Percentiles rank a stretch among this genome's conserved stretches.
Conservation (phyloP, 352 stramenopile genomes). For the Pythium folliculosum region DNA sequence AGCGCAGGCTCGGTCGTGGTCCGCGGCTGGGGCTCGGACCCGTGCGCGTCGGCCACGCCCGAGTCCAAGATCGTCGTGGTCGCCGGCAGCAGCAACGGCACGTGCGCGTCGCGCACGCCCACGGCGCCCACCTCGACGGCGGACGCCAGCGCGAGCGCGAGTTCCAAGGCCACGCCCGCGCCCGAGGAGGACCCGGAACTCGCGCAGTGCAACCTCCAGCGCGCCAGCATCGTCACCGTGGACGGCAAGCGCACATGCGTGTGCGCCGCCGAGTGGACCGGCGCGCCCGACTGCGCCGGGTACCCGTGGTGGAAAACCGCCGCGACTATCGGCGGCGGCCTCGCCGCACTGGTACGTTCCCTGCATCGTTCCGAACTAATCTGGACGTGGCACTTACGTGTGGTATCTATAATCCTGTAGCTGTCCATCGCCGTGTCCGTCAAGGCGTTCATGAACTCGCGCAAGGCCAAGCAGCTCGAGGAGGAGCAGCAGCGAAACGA, state of each 20-base stretch:
- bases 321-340: conserved; percentile 38
- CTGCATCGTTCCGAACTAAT: neutral
- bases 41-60: conserved; percentile 30
- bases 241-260: conserved; percentile 39
- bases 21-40: conserved; percentile 42
- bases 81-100: conserved; percentile 16
- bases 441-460: conserved; percentile 34
- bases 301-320: conserved; percentile 54
- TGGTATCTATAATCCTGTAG: conserved; percentile 14
- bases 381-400: conserved; percentile 1
- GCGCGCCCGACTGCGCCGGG: conserved; percentile 38
- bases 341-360: conserved; percentile 40
- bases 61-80: conserved; percentile 22
- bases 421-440: conserved; percentile 39
- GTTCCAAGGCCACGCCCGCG: neutral
- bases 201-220: conserved; percentile 37
- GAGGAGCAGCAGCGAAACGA: conserved; percentile 3
- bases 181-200: conserved; percentile 22
- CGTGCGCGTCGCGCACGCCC: conserved; percentile 23
- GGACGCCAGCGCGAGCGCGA: neutral
- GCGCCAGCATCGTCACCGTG: conserved; percentile 27
- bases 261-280: conserved; percentile 46
- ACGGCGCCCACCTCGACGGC: conserved; percentile 21
- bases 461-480: conserved; percentile 21
- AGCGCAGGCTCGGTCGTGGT: conserved; percentile 31